phyloP scores from a whole-genome alignment of 2,329 filamentous ascomycete genomes.

The Phyllosticta capitalensis region DNA sequence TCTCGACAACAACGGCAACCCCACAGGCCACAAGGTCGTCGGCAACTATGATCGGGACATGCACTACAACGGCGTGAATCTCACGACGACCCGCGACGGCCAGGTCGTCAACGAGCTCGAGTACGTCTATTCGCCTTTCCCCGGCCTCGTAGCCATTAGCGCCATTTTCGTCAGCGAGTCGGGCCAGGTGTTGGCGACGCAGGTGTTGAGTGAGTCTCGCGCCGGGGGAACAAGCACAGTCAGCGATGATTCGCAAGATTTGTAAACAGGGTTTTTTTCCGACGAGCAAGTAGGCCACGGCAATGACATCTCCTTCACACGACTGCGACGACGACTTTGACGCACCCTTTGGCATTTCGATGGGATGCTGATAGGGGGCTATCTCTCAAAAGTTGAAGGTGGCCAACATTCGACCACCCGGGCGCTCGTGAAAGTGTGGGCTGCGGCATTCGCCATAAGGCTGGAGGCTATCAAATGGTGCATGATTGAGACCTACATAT shows the following conservation, averaged over 20 bases:
- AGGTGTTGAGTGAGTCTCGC: constrained; percentile 43
- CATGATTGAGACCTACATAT: no score
- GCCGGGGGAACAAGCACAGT: constrained; percentile 46
- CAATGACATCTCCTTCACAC: not conserved
- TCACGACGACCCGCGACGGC: constrained; percentile 31
- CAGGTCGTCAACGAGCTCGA: constrained; percentile 41
- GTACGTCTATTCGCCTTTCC: constrained; percentile 46
- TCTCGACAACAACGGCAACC: constrained; percentile 45
- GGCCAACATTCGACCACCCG: no score
- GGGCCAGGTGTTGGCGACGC: constrained; percentile 42
- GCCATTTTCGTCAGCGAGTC: constrained; percentile 40
- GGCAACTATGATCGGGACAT: constrained; percentile 45
- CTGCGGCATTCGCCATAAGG: no score
- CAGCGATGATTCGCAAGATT: constrained; percentile 20
- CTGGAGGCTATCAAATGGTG: no score
- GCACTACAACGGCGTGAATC: constrained; percentile 45
- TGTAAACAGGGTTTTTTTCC: not conserved
- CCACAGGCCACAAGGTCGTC: constrained; percentile 35
- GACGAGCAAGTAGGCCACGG: not conserved
- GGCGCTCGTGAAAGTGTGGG: no score
- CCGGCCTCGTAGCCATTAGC: constrained; percentile 36
- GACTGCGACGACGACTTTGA: not conserved
- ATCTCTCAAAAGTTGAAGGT: not conserved
- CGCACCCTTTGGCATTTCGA: not conserved
- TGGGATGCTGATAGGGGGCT: not conserved